These are phyloP conservation scores for slime mould (Dictyostelium discoideum) DNA, from an alignment of 78 protist genomes.

Conservation along the genomic window DNA sequence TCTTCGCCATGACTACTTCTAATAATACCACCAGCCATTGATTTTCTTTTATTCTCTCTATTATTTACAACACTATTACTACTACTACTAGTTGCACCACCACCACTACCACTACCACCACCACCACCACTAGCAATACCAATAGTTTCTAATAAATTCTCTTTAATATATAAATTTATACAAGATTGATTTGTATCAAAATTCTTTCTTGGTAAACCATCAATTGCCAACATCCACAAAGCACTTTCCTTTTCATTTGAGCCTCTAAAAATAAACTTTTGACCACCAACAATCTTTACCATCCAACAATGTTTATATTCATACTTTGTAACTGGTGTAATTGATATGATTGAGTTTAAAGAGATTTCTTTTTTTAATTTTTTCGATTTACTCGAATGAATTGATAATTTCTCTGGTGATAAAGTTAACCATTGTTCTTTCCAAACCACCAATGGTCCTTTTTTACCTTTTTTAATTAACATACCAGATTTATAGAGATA, in stretches of 20 bases:
- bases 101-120: background rate
- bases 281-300: slow-evolving; percentile 3
- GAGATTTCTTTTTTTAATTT: slow-evolving; percentile 52
- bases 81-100: background rate
- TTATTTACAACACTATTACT: background rate
- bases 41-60: slow-evolving; percentile 25
- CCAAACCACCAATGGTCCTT: slow-evolving; percentile 72
- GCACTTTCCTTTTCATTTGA: slow-evolving; percentile 30
- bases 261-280: slow-evolving; percentile 11
- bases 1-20: slow-evolving; percentile 67
- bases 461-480: slow-evolving; percentile 32
- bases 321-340: slow-evolving; percentile 48
- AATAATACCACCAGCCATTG: slow-evolving; percentile 66
- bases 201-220: slow-evolving; percentile 67
- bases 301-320: slow-evolving; percentile 64
- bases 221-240: slow-evolving; percentile 74
- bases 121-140: background rate
- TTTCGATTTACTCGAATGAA: slow-evolving; percentile 15
- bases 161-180: slow-evolving; percentile 58
- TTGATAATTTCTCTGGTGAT: slow-evolving; percentile 41
- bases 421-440: slow-evolving; percentile 56
- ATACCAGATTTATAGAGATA: slow-evolving; percentile 51
- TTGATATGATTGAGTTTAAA: slow-evolving; percentile 30
- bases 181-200: slow-evolving; percentile 74
- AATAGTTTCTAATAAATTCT: slow-evolving; percentile 41